A percentile compares a stretch with the other conserved stretches of the same genome.
phyloP scores from a whole-genome alignment of 1,284 basidiomycete genomes.

The Neolentinus lepideus region DNA sequence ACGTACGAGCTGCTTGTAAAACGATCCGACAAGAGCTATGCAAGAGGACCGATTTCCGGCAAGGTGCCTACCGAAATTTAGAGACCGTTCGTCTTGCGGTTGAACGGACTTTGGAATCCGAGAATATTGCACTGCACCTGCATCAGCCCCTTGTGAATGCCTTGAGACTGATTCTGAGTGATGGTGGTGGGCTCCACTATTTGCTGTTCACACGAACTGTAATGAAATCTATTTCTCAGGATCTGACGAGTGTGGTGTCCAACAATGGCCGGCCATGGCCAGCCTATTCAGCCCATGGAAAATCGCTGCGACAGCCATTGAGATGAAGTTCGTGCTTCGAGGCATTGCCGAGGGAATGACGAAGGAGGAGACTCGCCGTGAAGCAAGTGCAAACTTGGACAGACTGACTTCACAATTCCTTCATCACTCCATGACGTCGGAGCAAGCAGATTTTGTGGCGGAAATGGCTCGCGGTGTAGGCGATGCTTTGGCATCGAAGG shows the following conservation, averaged over 20 bases:
- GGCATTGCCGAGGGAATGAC: constrained; percentile 60
- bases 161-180: constrained; percentile 53
- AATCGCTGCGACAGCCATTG: constrained; percentile 69
- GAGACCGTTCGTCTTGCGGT: constrained; percentile 62
- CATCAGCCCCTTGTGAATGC: constrained; percentile 62
- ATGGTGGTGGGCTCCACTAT: constrained; percentile 35
- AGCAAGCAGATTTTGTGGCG: constrained; percentile 74
- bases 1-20: constrained; percentile 38
- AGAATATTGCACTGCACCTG: constrained; percentile 40
- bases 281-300: constrained; percentile 75
- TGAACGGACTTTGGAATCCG: constrained; percentile 48
- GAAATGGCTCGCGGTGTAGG: constrained; percentile 70
- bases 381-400: constrained; percentile 50
- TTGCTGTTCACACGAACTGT: neutral
- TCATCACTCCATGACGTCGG: constrained; percentile 60
- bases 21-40: constrained; percentile 52
- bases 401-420: constrained; percentile 60
- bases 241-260: neutral
- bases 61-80: constrained; percentile 65
- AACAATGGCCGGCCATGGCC: constrained; percentile 49
- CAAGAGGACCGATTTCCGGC: constrained; percentile 54
- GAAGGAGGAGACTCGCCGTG: constrained; percentile 43
- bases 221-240: neutral
- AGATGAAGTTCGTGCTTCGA: constrained; percentile 66
- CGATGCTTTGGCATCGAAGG: constrained; percentile 58